Evolutionary conservation across 805 yeast species (phyloP), one percentile per base, ranked within the genome.

Genomic region (Isabelozyma gotoi): DNA sequence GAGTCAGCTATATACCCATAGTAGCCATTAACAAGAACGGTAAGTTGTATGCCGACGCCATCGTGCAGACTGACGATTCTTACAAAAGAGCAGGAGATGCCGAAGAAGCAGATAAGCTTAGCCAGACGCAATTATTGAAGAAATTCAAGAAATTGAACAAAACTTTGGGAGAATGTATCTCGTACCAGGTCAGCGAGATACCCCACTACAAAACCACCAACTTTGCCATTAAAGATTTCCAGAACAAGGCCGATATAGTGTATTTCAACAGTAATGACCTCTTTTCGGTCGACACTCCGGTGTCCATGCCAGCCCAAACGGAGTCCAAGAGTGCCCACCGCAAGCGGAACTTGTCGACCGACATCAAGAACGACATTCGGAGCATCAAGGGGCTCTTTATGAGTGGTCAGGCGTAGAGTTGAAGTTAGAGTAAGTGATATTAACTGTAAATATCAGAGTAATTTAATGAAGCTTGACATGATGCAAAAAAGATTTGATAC

Each of bases 361-460:
- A 68, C 29, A 60, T 62, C 19, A 66, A 60, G 47, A 64, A 59
- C 41, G 71, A 65, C 39, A 65, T 71, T n/a, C 55, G 76, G 41
- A 55, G 65, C 38, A 65, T 71, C 33, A 71, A 71, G 54, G 76
- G 76, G n/a, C 48, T 67, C 51, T 71, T 51, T 44, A 71, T 71
- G 72, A 70, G 74, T 50, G 76, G 76, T 0, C 63, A 65, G 41
- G 65, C 51, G 3, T 65, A 46, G 42, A 32, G 10, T 11, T 14
- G 18, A 3, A 11, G 34, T 32, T 16, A 15, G 29, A 10, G 8
- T 7, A 24, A 24, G 29, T 7, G 29, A n/a, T n/a, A n/a, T n/a
- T 19, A 15, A 14, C n/a, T n/a, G n/a, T n/a, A n/a, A n/a, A n/a
- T n/a, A n/a, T n/a, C n/a, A n/a, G n/a, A n/a, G n/a, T n/a, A 10